Base-by-base conservation (phyloP, 768 basidiomycete species). In the Pulveroboletus sp. region DNA sequence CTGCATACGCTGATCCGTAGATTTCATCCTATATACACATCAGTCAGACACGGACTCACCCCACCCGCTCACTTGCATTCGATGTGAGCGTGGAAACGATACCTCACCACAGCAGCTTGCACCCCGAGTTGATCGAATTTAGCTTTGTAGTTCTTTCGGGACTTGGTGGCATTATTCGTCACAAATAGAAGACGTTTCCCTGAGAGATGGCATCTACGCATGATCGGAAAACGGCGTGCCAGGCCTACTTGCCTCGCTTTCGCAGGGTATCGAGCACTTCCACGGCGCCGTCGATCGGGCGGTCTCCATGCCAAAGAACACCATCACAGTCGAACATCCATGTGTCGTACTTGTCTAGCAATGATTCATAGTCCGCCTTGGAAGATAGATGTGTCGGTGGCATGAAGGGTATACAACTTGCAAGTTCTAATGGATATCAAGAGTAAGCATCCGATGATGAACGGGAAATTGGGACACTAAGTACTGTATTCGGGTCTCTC, bases 271-370 rank as follows among this genome's bases (percentile, higher is more conserved):
- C 71, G 55, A 97, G 74, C 17, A 91, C 89, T 38, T 92, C 80
- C 35, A 80, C 69, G 3, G 83, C 86, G 9, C 91, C 91, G 14
- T 90, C 85, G 58, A 94, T 80, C 26, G 88, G 72, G 41, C 76
- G 74, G 68, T 88, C 86, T 14, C 89, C 93, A 49, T 84, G 82
- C 90, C 94, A 97, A 29, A 97, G 75, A 19, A 97, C 94, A 13
- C 93, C 94, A 63, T 97, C 93, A 64, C 94, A 97, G 69, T 97
- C 93, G 56, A 96, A 89, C 70, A 97, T 78, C 84, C 93, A 95
- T 23, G 93, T 95, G 64, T 97, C 93, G 65, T 87, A 93, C 62
- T 79, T 75, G 58, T 79, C 73, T 55, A 85, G 55, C 24, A 85
- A 60, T 14, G 67, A 57, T 49, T 71, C 67, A 53, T 82, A 82